phyloP scores from a whole-genome alignment of 2,329 filamentous ascomycete species.

The Ophiostoma piceae region DNA sequence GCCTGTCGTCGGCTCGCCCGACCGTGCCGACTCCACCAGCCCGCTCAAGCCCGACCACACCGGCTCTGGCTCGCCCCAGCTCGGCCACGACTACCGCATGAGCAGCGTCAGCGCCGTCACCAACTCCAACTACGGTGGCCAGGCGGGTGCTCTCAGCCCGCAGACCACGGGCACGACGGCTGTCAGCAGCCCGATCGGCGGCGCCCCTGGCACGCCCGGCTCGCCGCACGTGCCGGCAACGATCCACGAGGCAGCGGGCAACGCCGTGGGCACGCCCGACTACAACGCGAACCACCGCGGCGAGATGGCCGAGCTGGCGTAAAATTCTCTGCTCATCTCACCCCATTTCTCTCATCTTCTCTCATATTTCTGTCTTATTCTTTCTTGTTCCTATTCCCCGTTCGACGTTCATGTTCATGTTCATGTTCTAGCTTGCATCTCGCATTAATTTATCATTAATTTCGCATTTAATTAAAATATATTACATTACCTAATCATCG shows the following conservation, averaged over 20 bases:
- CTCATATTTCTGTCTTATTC: neutral
- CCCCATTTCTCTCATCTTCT: neutral
- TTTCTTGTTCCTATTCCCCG: neutral
- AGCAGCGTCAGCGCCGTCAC: slow-evolving; percentile 22
- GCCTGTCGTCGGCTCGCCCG: slow-evolving; percentile 16
- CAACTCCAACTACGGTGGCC: slow-evolving; percentile 7
- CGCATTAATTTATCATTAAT: neutral
- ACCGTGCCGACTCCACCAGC: slow-evolving; percentile 23
- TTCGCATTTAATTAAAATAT: neutral
- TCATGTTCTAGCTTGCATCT: neutral
- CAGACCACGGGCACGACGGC: slow-evolving; percentile 23
- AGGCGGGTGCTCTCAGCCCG: slow-evolving; percentile 21
- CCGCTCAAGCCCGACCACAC: slow-evolving; percentile 19
- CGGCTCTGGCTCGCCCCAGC: slow-evolving; percentile 1
- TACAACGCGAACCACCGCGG: slow-evolving; percentile 26
- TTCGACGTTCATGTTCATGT: neutral
- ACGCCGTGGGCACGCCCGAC: slow-evolving; percentile 18
- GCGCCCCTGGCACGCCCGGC: neutral
- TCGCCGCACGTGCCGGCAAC: slow-evolving; percentile 25
- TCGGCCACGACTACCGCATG: slow-evolving; percentile 21
- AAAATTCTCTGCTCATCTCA: neutral
- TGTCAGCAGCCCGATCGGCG: neutral
- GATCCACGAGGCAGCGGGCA: slow-evolving; percentile 27
- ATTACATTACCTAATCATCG: neutral
- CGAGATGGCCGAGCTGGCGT: slow-evolving; percentile 27